These are phyloP conservation scores for Galerina marginata DNA, from an alignment of 768 basidiomycete species.

Conservation along the genomic window DNA sequence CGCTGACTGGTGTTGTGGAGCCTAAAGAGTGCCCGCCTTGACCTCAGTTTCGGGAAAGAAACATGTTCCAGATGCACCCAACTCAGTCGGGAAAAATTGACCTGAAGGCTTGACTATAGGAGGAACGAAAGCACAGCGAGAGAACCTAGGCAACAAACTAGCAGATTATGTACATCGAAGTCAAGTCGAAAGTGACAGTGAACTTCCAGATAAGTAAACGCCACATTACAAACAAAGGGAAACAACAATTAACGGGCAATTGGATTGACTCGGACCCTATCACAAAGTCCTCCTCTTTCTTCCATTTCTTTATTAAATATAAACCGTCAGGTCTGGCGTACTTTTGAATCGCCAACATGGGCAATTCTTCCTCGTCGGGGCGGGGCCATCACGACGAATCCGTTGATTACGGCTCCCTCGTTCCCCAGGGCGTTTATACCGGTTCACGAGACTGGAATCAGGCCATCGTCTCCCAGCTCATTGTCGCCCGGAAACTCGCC, in stretches of 20 bases:
- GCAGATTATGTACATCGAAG: too few species aligned
- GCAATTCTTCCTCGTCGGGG: constrained; percentile 79
- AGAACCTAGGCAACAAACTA: too few species aligned
- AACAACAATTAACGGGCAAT: constrained; percentile 38
- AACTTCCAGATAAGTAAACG: constrained; percentile 13
- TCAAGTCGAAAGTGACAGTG: too few species aligned
- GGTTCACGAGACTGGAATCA: constrained; percentile 91
- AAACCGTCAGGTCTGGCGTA: constrained; percentile 21
- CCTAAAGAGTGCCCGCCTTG: too few species aligned
- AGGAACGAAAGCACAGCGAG: too few species aligned
- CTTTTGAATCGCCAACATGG: constrained; percentile 54
- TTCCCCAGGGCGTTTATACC: constrained; percentile 88
- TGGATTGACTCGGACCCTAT: constrained; percentile 32
- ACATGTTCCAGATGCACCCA: too few species aligned
- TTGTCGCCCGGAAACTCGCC: constrained; percentile 85
- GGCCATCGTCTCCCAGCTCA: constrained; percentile 82
- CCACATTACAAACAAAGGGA: constrained; percentile 45
- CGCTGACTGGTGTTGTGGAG: too few species aligned
- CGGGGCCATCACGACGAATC: constrained; percentile 79
- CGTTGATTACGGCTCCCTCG: constrained; percentile 82
- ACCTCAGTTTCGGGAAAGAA: too few species aligned
- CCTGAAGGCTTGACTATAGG: too few species aligned
- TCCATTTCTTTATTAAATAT: constrained; percentile 20
- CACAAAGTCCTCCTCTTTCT: constrained; percentile 19
- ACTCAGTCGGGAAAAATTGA: too few species aligned